Percentiles rank a stretch among this genome's conserved stretches.
Conservation (phyloP, 1,284 basidiomycete species). For the Ustilago trichophora region DNA sequence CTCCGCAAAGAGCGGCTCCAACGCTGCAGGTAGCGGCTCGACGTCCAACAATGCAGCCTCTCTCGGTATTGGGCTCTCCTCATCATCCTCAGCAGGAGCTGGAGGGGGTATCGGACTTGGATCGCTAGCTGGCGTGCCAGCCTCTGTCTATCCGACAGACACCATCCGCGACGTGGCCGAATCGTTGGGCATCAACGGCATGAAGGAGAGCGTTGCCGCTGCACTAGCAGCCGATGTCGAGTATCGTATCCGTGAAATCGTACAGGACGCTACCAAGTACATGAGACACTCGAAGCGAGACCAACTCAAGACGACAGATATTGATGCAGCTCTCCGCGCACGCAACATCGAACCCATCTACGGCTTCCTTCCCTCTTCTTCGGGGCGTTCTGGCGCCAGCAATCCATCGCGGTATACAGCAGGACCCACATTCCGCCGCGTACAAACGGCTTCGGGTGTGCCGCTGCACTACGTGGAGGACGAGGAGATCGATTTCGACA, state of each 20-base stretch:
- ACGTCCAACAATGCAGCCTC: slow-evolving; percentile 24
- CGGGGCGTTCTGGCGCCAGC: slow-evolving; percentile 31
- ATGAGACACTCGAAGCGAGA: slow-evolving; percentile 92
- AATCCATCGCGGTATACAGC: slow-evolving; percentile 33
- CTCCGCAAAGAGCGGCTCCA: slow-evolving; percentile 23
- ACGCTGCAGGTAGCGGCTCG: slow-evolving; percentile 26
- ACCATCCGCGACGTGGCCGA: slow-evolving; percentile 80
- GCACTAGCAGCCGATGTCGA: slow-evolving; percentile 94
- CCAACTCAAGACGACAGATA: slow-evolving; percentile 85
- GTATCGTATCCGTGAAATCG: slow-evolving; percentile 90
- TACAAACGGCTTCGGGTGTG: slow-evolving; percentile 65
- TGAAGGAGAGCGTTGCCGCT: slow-evolving; percentile 82
- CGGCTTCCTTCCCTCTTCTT: slow-evolving; percentile 53
- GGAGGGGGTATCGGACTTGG: slow-evolving; percentile 38
- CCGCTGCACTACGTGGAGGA: slow-evolving; percentile 88
- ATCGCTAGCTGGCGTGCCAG: slow-evolving; percentile 31
- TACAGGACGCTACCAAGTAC: slow-evolving; percentile 95
- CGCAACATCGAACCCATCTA: slow-evolving; percentile 82
- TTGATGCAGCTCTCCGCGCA: slow-evolving; percentile 90
- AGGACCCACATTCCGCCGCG: slow-evolving; percentile 64
- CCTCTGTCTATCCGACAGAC: slow-evolving; percentile 63
- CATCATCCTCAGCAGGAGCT: slow-evolving; percentile 20
- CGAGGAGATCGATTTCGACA: slow-evolving; percentile 95
- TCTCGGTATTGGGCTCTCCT: slow-evolving; percentile 36
- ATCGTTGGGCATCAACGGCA: slow-evolving; percentile 79